Evolutionary conservation across 2,329 filamentous ascomycete genomes (phyloP), one percentile per base, ranked within the genome.

Genomic region (Ascochyta fabae): DNA sequence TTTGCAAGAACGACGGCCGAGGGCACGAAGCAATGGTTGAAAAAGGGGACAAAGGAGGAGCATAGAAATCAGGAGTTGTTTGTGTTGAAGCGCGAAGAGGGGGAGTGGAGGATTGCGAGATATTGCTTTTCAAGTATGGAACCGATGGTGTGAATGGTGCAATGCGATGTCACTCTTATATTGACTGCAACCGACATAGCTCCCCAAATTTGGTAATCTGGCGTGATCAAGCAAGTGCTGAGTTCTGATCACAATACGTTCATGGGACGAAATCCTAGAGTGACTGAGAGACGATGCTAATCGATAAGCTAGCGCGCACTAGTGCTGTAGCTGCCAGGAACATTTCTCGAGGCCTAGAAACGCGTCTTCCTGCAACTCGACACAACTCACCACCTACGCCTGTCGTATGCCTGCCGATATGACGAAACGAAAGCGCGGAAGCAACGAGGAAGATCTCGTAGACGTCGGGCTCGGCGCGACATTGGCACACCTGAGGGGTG

Each of bases 351-450:
- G 29, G 26, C 22, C 31, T 42, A 16, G 10, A 38, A 41, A 22
- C 29, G 29, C 29, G 12, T 46, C 19, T 16, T 24, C 13, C 27
- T 16, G 10, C 2, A 39, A 16, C 13, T 12, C 22, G 16, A 33
- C 45, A 41, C 29, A 22, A 47, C 26, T 27, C 19, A 43, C 24
- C n/a, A 29, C 13, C 16, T 39, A 45, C 23, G 39, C 43, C 48
- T 23, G 33, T 56, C 43, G 57, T 49, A 63, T 55, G 47, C 50
- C 51, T 49, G 40, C 34, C 55, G 51, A 58, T 46, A 73, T 72
- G 69, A 56, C 64, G 31, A 73, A 72, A 65, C 65, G 69, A 59
- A 72, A 73, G 64, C 62, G 68, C 45, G 55, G 58, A 22, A 60
- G 48, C 42, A 31, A 58, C 31, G 56, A 65, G 22, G 60, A 66